Conservation (phyloP, 192 early-diverging fungal genomes). For the Funneliformis mosseae region DNA sequence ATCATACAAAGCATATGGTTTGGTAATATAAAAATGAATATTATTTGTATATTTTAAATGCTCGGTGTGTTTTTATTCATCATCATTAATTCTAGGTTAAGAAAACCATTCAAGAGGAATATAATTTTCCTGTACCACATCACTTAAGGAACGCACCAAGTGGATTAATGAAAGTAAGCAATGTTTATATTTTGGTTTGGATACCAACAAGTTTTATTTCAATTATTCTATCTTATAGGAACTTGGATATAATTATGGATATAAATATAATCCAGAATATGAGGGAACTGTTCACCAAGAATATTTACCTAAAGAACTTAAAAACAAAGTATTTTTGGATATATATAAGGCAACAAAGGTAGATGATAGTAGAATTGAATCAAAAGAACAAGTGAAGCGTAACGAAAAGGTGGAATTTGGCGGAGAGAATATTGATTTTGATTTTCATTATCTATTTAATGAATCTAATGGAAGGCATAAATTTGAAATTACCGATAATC, state of each 20-base stretch:
- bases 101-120: slow-evolving; percentile 56
- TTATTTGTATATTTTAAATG: not conserved
- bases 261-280: slow-evolving; percentile 85
- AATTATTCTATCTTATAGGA: slow-evolving; percentile 39
- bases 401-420: not conserved
- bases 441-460: not conserved
- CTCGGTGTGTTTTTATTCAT: not conserved
- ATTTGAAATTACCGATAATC: not conserved
- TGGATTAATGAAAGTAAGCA: slow-evolving; percentile 65
- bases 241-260: slow-evolving; percentile 76
- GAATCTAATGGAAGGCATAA: not conserved
- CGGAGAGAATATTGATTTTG: not conserved
- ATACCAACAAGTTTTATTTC: not conserved
- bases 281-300: slow-evolving; percentile 68
- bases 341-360: slow-evolving; percentile 34
- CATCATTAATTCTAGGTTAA: slow-evolving; percentile 48
- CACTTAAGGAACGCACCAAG: slow-evolving; percentile 87
- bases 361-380: not conserved
- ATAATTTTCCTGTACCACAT: slow-evolving; percentile 79
- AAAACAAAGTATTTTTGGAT: slow-evolving; percentile 61
- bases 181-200: not conserved
- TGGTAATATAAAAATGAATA: slow-evolving; percentile 37
- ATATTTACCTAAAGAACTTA: slow-evolving; percentile 74
- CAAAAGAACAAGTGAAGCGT: not conserved
- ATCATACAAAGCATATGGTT: slow-evolving; percentile 73